Percentiles rank a stretch among this genome's conserved stretches.
phyloP scores from a whole-genome alignment of 202 grass and related monocot genomes.

The Hordeum pubiflorum region DNA sequence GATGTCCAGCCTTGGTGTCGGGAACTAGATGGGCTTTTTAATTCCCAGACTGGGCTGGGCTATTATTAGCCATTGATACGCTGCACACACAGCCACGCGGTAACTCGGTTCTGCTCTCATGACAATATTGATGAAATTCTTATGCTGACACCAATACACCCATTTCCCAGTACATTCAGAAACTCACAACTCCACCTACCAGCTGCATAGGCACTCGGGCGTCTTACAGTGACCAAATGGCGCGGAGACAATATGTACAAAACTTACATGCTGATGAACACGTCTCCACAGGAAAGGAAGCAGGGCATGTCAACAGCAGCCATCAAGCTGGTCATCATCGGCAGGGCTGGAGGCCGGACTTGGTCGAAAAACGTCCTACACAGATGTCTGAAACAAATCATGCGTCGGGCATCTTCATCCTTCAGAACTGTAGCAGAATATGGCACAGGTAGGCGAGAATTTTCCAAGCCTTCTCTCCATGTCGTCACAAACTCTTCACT shows the following conservation, averaged over 20 bases:
- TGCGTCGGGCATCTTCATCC: background rate
- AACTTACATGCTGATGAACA: background rate
- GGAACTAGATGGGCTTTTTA: background rate
- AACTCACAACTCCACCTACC: background rate
- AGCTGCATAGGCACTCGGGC: background rate
- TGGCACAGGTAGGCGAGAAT: background rate
- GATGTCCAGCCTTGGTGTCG: background rate
- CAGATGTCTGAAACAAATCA: background rate
- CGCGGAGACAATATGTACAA: slow-evolving; percentile 4
- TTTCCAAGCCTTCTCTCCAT: background rate
- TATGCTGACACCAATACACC: background rate
- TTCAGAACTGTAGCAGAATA: background rate
- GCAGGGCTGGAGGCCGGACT: background rate
- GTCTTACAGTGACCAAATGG: slow-evolving; percentile 18
- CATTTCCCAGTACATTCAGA: background rate
- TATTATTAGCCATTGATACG: background rate
- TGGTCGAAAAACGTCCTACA: background rate
- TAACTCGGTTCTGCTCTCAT: too few species aligned
- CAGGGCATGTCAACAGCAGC: background rate
- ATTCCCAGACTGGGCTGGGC: background rate
- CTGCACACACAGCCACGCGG: too few species aligned
- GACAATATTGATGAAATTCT: background rate
- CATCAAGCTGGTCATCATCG: background rate
- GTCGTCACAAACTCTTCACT: background rate
- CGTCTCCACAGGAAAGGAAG: background rate